These are phyloP conservation scores for Zasmidium cellare DNA, from an alignment of 2,329 filamentous ascomycete species.

Conservation along the genomic window DNA sequence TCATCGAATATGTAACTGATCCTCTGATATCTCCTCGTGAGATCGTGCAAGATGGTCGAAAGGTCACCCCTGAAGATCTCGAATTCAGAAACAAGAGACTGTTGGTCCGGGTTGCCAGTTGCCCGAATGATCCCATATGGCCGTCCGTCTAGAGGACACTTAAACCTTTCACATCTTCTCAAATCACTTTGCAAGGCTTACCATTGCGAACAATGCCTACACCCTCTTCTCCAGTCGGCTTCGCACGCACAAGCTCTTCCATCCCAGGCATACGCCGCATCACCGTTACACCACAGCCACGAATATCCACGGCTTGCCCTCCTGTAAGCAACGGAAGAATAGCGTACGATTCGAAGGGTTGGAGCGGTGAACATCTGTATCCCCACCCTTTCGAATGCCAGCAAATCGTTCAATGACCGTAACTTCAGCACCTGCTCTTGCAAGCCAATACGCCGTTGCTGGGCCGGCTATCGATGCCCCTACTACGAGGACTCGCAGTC, in stretches of 20 bases:
- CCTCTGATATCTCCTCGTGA: slow-evolving; percentile 40
- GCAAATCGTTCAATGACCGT: slow-evolving; percentile 34
- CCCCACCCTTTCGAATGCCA: slow-evolving; percentile 25
- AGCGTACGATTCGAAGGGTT: neutral
- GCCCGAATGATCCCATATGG: slow-evolving; percentile 33
- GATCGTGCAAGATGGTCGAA: slow-evolving; percentile 32
- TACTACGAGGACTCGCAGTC: slow-evolving; percentile 21
- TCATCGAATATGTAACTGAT: slow-evolving; percentile 43
- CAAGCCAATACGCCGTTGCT: slow-evolving; percentile 27
- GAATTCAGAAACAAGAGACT: slow-evolving; percentile 39
- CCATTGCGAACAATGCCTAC: slow-evolving; percentile 28
- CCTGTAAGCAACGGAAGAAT: neutral
- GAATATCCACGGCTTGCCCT: slow-evolving; percentile 39
- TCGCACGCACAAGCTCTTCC: slow-evolving; percentile 32
- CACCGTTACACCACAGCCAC: slow-evolving; percentile 35
- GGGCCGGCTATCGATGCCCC: slow-evolving; percentile 29
- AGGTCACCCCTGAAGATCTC: slow-evolving; percentile 41
- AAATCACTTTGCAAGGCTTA: too few species aligned
- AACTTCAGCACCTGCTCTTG: slow-evolving; percentile 19
- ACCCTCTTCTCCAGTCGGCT: slow-evolving; percentile 30
- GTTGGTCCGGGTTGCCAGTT: slow-evolving; percentile 34
- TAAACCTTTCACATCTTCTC: too few species aligned
- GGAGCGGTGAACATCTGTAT: neutral
- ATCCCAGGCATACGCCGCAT: slow-evolving; percentile 38
- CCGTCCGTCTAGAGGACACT: slow-evolving; percentile 19